phyloP scores from a whole-genome alignment of 441 rosid genomes.

The Adansonia rubrostipa region DNA sequence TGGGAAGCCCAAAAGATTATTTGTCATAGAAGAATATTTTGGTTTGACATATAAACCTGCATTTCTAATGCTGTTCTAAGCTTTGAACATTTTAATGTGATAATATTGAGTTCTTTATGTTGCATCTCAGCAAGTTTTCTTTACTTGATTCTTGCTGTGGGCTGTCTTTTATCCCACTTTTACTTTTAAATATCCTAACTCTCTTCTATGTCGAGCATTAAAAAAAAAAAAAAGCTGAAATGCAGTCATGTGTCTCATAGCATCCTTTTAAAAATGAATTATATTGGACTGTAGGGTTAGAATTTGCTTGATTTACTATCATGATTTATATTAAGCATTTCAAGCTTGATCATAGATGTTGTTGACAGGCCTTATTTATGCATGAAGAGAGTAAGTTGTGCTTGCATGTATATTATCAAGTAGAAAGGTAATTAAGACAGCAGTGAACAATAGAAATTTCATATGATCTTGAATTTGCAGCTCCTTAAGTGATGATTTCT shows the following conservation, averaged over 20 bases:
- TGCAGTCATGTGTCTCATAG: background rate
- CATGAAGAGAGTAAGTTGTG: background rate
- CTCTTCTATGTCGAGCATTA: constrained; percentile 1
- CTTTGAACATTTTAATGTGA: background rate
- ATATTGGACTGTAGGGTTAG: background rate
- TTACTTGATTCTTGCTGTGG: background rate
- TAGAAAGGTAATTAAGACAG: background rate
- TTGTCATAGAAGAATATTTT: background rate
- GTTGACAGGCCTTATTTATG: background rate
- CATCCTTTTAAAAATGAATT: constrained; percentile 6
- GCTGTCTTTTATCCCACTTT: background rate
- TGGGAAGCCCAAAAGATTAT: background rate
- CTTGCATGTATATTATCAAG: background rate
- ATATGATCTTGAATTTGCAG: background rate
- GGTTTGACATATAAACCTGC: background rate
- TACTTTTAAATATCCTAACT: constrained; percentile 1
- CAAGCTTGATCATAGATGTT: constrained; percentile 7
- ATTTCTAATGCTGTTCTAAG: background rate
- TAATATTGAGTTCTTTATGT: background rate
- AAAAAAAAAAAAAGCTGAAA: background rate
- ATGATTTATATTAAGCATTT: constrained; percentile 6
- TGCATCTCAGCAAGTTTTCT: background rate
- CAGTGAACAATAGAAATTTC: background rate
- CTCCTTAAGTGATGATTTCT: background rate
- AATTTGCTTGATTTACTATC: background rate